Base-by-base conservation (phyloP, 2,329 filamentous ascomycete genomes). In the Ophiostoma sp. region DNA sequence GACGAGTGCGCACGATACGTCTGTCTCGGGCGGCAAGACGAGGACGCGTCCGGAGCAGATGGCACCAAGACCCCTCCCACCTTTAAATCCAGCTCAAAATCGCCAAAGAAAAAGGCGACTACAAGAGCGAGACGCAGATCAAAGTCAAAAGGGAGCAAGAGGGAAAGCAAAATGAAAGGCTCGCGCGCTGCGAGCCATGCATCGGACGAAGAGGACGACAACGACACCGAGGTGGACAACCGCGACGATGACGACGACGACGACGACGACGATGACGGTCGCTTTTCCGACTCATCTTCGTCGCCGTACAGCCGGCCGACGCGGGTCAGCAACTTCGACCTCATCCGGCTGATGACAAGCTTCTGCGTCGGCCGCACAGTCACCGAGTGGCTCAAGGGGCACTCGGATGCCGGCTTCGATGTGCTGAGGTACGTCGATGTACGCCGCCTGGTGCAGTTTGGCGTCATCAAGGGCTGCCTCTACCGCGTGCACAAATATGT, bases 401-500 rank as follows among this genome's bases (percentile, higher is more conserved):
- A 96, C 77, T 84, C 87, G 72, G 85, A 89, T 55, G 80, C 81
- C 63, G 86, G 85, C 0, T 82, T 88, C 70, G 83, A 87, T 69
- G 83, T 90, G 52, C 83, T 97, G 8, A 82, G 84, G 12, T 89
- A 89, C 74, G 87, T 99, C 69, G 95, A 99, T 76, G 87, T 97
- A 68, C 87, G 95, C 12, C 89, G 95, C 41, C 89, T 99, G 71
- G 92, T 98, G 71, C 96, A 96, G 69, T 99, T 98, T 75, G 95
- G 94, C 69, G 85, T 97, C 69, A 96, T 98, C 77, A 98, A 98
- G 79, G 93, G 94, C 16, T 91, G 96, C 73, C 80, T 99, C 38
- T 97, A 97, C 78, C 87, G 95, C 45, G 89, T 97, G 55, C 92
- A 98, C 79, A 96, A 95, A 77, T 96, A 96, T 76, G 90, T 92